These are phyloP conservation scores for Auricularia sp. DNA, from an alignment of 768 basidiomycete species.

Conservation along the genomic window DNA sequence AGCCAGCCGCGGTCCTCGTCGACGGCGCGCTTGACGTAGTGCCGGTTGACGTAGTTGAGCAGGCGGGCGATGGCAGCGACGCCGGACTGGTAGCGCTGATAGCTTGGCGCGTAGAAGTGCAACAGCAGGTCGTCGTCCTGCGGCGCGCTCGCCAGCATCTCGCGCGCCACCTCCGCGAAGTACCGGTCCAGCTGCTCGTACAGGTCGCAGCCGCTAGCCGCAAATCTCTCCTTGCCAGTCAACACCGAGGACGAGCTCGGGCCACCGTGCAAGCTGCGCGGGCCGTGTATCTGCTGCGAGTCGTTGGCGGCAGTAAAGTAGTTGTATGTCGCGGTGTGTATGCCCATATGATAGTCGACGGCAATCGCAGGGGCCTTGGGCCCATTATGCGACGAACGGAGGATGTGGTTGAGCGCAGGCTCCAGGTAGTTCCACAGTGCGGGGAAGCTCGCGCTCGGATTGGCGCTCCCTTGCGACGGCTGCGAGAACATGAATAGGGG, in stretches of 20 bases:
- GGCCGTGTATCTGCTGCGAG: neutral
- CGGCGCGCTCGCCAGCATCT: slow-evolving; percentile 52
- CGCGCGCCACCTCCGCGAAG: slow-evolving; percentile 49
- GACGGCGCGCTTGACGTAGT: slow-evolving; percentile 64
- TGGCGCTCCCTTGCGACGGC: slow-evolving; percentile 53
- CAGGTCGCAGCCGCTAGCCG: slow-evolving; percentile 48
- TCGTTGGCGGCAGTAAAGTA: slow-evolving; percentile 38
- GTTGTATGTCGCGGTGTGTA: slow-evolving; percentile 76
- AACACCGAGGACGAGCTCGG: no score
- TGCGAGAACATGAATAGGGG: slow-evolving; percentile 10
- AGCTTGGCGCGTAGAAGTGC: slow-evolving; percentile 60
- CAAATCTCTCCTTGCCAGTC: slow-evolving; percentile 16
- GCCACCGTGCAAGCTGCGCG: neutral
- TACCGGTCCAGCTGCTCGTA: slow-evolving; percentile 68
- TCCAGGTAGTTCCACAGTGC: slow-evolving; percentile 66
- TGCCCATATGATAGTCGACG: slow-evolving; percentile 60
- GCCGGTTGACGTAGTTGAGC: slow-evolving; percentile 60
- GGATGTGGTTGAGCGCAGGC: slow-evolving; percentile 68
- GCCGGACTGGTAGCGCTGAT: slow-evolving; percentile 59
- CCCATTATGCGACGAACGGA: slow-evolving; percentile 56
- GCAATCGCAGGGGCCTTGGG: slow-evolving; percentile 62
- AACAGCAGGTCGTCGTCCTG: slow-evolving; percentile 56
- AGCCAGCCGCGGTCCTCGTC: slow-evolving; percentile 78
- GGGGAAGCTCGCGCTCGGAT: slow-evolving; percentile 62
- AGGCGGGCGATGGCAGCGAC: slow-evolving; percentile 60